Base-by-base conservation (phyloP, 805 yeast species). In the Scheffersomyces amazonensis region DNA sequence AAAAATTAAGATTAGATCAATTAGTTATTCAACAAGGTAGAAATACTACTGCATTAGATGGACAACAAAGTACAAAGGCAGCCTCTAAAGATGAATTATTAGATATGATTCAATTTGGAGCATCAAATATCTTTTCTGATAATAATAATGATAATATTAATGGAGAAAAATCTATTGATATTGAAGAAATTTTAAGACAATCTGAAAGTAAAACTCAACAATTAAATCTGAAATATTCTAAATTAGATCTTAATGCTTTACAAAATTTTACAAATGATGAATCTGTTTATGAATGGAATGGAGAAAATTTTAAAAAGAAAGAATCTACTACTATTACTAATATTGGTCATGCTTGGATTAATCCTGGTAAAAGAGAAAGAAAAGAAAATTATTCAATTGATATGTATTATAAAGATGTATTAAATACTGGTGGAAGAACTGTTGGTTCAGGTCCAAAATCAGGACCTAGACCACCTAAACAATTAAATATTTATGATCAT, bases 341-440 rank as follows among this genome's bases (percentile, higher is more conserved):
- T 42, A 62, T 69, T 39, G 75, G 72, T 0, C 76, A 80, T 40
- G 73, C 74, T 16, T 87, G 95, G 91, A 82, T 90, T 47, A 82
- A 86, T 40, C 95, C 96, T 4, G 78, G 93, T 2, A 88, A 87
- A 56, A 75, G 93, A 64, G 93, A 84, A 57, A 73, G 93, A 48
- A 84, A 83, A 54, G 87, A 83, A 48, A 88, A 88, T 53, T 90
- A 90, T 60, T 81, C 88, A 1, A 83, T 91, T 46, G 96, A 90
- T 59, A 81, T 81, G 62, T 90, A 90, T 60, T 86, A 86, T 60
- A 83, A 83, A 58, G 91, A 81, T 54, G 89, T 83, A 8, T 65
- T 90, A 50, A 79, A 81, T 49, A 76, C 88, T 1, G 88, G 91
- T 5, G 80, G 84, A 33, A 71, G 85, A 50, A 56, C 81, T 0